Conservation (phyloP, 441 rosid species). For the Theobroma grandiflorum region DNA sequence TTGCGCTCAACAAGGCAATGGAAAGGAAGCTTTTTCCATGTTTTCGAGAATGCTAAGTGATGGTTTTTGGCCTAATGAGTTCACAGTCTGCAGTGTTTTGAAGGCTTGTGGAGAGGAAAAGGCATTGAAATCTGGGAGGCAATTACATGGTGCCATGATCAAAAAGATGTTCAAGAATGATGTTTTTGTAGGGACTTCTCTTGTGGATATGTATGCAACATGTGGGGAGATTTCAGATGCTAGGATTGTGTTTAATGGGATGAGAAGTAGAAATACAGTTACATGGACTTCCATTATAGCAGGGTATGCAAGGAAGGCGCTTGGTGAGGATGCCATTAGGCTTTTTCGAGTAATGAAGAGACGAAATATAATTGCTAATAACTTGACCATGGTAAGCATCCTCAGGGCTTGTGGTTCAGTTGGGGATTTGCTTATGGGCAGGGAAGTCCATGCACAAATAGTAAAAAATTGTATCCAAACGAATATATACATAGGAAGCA, state of each 20-base stretch:
- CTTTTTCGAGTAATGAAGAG: constrained; percentile 79
- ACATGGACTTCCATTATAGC: constrained; percentile 90
- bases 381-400: constrained; percentile 74
- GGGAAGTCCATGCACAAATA: constrained; percentile 80
- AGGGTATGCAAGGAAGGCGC: constrained; percentile 79
- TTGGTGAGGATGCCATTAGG: constrained; percentile 71
- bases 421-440: constrained; percentile 60
- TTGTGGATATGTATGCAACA: constrained; percentile 90
- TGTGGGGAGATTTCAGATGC: constrained; percentile 77
- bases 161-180: constrained; percentile 66
- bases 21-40: constrained; percentile 60
- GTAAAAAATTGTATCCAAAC: constrained; percentile 58
- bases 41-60: constrained; percentile 61
- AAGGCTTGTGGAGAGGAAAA: constrained; percentile 76
- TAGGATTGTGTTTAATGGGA: constrained; percentile 64
- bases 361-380: constrained; percentile 62
- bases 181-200: constrained; percentile 67
- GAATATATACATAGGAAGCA: constrained; percentile 68
- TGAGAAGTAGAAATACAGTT: constrained; percentile 71
- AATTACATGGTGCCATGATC: constrained; percentile 70
- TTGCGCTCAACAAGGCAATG: constrained; percentile 69
- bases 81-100: constrained; percentile 65
- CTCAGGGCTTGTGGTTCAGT: constrained; percentile 83
- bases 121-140: constrained; percentile 65
- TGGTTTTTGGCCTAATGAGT: constrained; percentile 77